phyloP scores from a whole-genome alignment of 805 yeast species.

The Pichia insulana region DNA sequence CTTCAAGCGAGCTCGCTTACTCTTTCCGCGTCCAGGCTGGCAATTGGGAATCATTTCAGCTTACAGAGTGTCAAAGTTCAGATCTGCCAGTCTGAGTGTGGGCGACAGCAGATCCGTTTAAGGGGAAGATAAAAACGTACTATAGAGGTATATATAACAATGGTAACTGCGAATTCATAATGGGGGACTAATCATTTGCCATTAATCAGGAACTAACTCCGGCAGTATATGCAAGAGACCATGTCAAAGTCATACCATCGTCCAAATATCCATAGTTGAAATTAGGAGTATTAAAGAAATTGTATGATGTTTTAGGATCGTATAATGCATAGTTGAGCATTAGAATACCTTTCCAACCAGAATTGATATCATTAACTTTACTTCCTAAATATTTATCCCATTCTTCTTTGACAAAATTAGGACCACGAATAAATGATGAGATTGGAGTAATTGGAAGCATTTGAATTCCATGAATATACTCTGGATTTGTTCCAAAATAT shows the following conservation, averaged over 20 bases:
- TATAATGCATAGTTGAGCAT: slow-evolving; percentile 66
- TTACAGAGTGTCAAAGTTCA: too few species aligned
- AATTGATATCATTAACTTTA: slow-evolving; percentile 41
- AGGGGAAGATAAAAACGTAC: too few species aligned
- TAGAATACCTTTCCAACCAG: slow-evolving; percentile 69
- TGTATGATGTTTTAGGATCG: slow-evolving; percentile 57
- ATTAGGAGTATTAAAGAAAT: slow-evolving; percentile 45
- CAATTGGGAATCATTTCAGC: too few species aligned
- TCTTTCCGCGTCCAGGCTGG: too few species aligned
- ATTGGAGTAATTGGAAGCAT: slow-evolving; percentile 67
- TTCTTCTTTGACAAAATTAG: slow-evolving; percentile 51
- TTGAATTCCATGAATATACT: slow-evolving; percentile 73
- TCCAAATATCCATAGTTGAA: slow-evolving; percentile 59
- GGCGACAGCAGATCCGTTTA: too few species aligned
- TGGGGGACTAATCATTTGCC: not conserved
- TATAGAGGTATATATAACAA: too few species aligned
- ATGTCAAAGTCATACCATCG: slow-evolving; percentile 77
- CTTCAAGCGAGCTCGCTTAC: not conserved
- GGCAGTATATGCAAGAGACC: slow-evolving; percentile 75
- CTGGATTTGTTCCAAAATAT: slow-evolving; percentile 63
- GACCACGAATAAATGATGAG: slow-evolving; percentile 50
- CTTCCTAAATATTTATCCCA: slow-evolving; percentile 42
- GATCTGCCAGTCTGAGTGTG: too few species aligned
- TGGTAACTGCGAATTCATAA: too few species aligned
- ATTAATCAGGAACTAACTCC: slow-evolving; percentile 21